Conservation (phyloP, 2,329 filamentous ascomycete genomes). For the Phoma herbarum region DNA sequence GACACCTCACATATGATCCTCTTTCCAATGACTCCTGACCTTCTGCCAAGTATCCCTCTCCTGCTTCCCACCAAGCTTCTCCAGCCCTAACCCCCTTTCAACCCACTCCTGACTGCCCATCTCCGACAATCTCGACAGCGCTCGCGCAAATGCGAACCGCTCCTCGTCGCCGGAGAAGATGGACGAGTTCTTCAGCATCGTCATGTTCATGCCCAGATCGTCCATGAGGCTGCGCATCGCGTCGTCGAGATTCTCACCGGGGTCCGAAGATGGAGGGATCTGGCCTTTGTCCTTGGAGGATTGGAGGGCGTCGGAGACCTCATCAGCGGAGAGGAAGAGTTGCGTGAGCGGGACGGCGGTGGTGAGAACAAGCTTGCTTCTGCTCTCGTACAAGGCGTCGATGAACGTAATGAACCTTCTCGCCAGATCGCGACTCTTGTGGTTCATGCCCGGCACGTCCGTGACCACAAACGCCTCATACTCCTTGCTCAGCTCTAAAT, state of each 20-base stretch:
- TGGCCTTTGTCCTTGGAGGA: slow-evolving; percentile 50
- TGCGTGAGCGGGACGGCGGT: slow-evolving; percentile 84
- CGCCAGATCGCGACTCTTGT: slow-evolving; percentile 84
- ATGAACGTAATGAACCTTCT: slow-evolving; percentile 97
- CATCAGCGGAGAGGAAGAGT: slow-evolving; percentile 77
- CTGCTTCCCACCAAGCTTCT: slow-evolving; percentile 69
- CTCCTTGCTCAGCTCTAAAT: slow-evolving; percentile 86
- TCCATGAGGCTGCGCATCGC: slow-evolving; percentile 85
- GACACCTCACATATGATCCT: slow-evolving; percentile 42
- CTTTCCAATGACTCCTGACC: slow-evolving; percentile 72
- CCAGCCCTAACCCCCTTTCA: slow-evolving; percentile 75
- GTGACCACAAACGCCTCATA: slow-evolving; percentile 95
- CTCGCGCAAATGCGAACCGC: slow-evolving; percentile 92
- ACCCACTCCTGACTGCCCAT: slow-evolving; percentile 98
- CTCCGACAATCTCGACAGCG: slow-evolving; percentile 82
- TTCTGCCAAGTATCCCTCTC: slow-evolving; percentile 73
- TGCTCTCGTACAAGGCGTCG: slow-evolving; percentile 88
- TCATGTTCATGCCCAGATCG: slow-evolving; percentile 84
- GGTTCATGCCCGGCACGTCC: slow-evolving; percentile 90
- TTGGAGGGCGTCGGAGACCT: slow-evolving; percentile 58
- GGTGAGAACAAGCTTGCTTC: slow-evolving; percentile 93
- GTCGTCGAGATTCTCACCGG: slow-evolving; percentile 65
- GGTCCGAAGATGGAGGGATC: slow-evolving; percentile 53
- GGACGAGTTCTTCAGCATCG: slow-evolving; percentile 81
- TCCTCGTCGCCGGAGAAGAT: slow-evolving; percentile 97